Conservation (phyloP, 1,284 basidiomycete genomes). For the Afroboletus lepidellus region DNA sequence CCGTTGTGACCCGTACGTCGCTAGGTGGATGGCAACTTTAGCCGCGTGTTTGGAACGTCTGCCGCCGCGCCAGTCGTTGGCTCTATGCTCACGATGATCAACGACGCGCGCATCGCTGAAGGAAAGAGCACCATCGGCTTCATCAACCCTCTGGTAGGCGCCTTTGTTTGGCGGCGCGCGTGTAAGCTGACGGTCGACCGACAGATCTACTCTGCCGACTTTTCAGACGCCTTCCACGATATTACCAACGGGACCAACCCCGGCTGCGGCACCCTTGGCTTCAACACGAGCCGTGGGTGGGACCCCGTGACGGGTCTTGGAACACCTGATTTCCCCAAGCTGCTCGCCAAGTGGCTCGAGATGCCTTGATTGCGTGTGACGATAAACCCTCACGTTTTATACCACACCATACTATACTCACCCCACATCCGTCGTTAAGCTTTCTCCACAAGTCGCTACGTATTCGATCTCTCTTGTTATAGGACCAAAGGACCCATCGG, state of each 20-base stretch:
- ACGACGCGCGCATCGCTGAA: slow-evolving; percentile 43
- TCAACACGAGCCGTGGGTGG: slow-evolving; percentile 38
- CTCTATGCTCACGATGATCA: slow-evolving; percentile 46
- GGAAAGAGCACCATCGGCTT: slow-evolving; percentile 42
- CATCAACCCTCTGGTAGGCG: slow-evolving; percentile 38
- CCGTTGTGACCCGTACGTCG: not conserved
- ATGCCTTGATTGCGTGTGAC: too few relatives aligned
- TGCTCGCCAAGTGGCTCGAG: slow-evolving; percentile 23
- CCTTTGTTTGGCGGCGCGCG: too few relatives aligned
- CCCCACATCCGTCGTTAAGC: too few relatives aligned
- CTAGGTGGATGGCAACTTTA: slow-evolving; percentile 37
- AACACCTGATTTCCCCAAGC: slow-evolving; percentile 31
- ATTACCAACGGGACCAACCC: slow-evolving; percentile 46
- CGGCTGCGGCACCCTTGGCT: slow-evolving; percentile 41
- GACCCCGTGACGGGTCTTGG: slow-evolving; percentile 42
- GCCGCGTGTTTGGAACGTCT: slow-evolving; percentile 39
- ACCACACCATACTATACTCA: too few relatives aligned
- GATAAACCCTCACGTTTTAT: too few relatives aligned
- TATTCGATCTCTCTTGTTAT: too few relatives aligned
- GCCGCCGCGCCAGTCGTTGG: slow-evolving; percentile 44
- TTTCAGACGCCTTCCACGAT: slow-evolving; percentile 38
- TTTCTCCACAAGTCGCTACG: too few relatives aligned
- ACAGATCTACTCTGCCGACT: slow-evolving; percentile 29
- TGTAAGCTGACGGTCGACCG: not conserved
- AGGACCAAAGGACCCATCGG: too few relatives aligned